Evolutionary conservation across 1,284 basidiomycete species (phyloP), one percentile per base, ranked within the genome.

Genomic region (Singerocomus inundabilis): DNA sequence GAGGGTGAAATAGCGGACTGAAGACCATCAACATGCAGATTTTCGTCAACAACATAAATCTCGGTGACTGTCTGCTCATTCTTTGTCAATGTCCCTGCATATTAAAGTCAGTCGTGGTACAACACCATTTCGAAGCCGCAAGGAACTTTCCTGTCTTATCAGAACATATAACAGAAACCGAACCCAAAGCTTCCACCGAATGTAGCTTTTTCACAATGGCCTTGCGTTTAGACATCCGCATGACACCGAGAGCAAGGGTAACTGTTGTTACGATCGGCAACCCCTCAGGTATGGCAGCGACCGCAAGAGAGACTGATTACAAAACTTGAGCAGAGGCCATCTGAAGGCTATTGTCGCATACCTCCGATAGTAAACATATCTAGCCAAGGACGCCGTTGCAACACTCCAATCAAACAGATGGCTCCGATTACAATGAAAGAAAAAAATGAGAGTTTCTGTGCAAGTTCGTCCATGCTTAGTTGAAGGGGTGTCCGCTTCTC

Each of bases 291-390:
- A 98, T 98, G 32, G 95, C 95, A 47, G 95, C 96, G 13, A 98
- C 95, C 18, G 95, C 95, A 49, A 98, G 81, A 2, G 94, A 98
- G 5, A 98, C 95, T 93, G 66, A 44, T 42, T 18, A 13, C 28
- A 63, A 48, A 32, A 21, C 36, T 49, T 49, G 32, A 57, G 46
- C 42, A 16, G 4, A 30, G 16, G 15, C 29, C 33, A 11, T 13
- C 12, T 44, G 2, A 46, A 15, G 49, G n/a, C 31, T 3, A 7
- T 29, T 3, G 42, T 9, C 30, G 68, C 80, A 46, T 62, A 93
- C 92, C 92, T 74, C 95, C 95, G 57, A 98, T 98, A 10, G 95
- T 98, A 64, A 98, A 98, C 96, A 98, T 98, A 45, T 98, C 95
- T 10, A 98, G 72, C 93, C 93, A 97, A 12, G 88, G 81, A n/a